A percentile compares a stretch with the other conserved stretches of the same genome.
Conservation (phyloP, 163 green algal species). For the Chlorella variabilis region DNA sequence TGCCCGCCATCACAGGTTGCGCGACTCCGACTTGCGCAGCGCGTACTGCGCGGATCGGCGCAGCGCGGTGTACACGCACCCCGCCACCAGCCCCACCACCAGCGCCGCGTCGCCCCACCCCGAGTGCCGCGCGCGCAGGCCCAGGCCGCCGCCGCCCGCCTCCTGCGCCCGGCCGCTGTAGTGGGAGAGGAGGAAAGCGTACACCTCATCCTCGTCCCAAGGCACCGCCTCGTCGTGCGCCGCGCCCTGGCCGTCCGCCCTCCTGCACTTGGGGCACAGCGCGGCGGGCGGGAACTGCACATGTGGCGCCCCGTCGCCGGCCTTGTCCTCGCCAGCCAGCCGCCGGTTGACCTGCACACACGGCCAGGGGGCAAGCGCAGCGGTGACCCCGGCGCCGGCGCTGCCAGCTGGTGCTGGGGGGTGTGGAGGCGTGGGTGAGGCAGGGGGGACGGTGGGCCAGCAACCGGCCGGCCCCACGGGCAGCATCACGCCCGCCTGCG, state of each 20-base stretch:
- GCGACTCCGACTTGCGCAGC: constrained; percentile 12
- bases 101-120: constrained; percentile 29
- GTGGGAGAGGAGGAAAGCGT: constrained; percentile 53
- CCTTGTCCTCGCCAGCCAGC: constrained; percentile 48
- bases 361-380: neutral
- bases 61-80: constrained; percentile 26
- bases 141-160: no score
- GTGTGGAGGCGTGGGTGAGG: no score
- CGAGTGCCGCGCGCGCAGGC: neutral
- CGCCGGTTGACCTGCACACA: constrained; percentile 59
- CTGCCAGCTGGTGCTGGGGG: no score
- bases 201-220: constrained; percentile 64
- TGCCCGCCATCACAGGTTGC: constrained; percentile 16
- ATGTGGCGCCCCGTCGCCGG: constrained; percentile 61
- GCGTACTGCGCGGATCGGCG: constrained; percentile 25
- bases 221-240: constrained; percentile 4
- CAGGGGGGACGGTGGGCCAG: no score
- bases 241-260: neutral
- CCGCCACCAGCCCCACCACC: constrained; percentile 21
- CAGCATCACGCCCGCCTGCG: no score
- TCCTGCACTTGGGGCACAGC: constrained; percentile 30
- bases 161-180: constrained; percentile 39
- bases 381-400: no score
- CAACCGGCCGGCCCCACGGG: no score
- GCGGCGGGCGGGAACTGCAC: constrained; percentile 44